Base-by-base conservation (phyloP, 179 eudicot genomes). In the Pouteria campechiana region DNA sequence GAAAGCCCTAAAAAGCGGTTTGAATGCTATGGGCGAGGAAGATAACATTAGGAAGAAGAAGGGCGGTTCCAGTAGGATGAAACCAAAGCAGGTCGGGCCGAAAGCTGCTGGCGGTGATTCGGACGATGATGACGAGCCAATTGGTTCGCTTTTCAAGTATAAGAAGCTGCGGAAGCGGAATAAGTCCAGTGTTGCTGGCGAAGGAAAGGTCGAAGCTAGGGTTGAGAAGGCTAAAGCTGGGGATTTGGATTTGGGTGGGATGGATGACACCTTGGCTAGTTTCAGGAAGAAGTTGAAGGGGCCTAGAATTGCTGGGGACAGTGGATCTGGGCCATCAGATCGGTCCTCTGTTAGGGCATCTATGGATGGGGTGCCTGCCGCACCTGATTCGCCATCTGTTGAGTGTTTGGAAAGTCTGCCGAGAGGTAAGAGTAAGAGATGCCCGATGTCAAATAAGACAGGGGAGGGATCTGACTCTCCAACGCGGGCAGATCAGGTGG, bases 231-330 rank as follows among this genome's bases (percentile, higher is more conserved):
- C 29, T 30, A 54, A 17, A 60, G 65, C 40, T 17, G 38, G n/a
- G 11, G 65, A 46, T 41, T 74, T 55, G 41, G 95, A 70, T 41
- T 69, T 67, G 33, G 85, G 73, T 51, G 77, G 79, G 27, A 63
- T 92, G 89, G 79, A 83, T 57, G 99, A 83, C 62, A 93, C 99
- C 6, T 73, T 93, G 66, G 99, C 99, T n/a, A 67, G 58, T 55
- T 83, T 93, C 46, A 78, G 61, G 72, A 88, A 83, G 76, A 92
- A 87, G 63, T 57, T 92, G 67, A 87, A 75, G 81, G 85, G 61
- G 25, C 92, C 96, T 0, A 87, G 76, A 66, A 87, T 69, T 53
- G 76, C 70, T 25, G 37, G 46, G 37, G n/a, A n/a, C n/a, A n/a
- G n/a, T n/a, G 70, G 65, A 42, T 40, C 38, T 48, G 71, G 59